A percentile compares a stretch with the other conserved stretches of the same genome.
Evolutionary conservation across 352 stramenopile genomes (phyloP).

Genomic region (Pythium rhizo-oryzae): DNA sequence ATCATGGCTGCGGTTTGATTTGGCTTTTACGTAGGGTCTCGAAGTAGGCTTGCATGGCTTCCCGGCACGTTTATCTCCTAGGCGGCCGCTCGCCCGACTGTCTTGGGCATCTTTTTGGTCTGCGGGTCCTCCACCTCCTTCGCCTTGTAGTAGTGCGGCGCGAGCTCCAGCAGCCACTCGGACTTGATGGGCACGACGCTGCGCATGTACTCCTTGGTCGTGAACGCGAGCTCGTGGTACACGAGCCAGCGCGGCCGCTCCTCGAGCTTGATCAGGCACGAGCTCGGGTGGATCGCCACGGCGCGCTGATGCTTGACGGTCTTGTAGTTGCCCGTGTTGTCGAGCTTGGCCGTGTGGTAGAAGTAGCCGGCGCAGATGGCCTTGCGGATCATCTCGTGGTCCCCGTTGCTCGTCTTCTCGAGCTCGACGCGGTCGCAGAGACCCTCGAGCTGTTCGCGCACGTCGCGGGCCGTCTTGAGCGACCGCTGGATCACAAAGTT

Average conservation of each 20-base stretch:
- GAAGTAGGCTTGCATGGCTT: too few species aligned
- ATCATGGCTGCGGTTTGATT: too few species aligned
- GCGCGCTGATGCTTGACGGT: conserved; percentile 98
- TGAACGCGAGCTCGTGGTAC: conserved; percentile 98
- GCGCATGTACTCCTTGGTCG: conserved; percentile 99
- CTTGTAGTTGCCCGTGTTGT: conserved; percentile 98
- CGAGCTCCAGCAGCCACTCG: conserved; percentile 99
- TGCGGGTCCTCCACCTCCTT: too few species aligned
- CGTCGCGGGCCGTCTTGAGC: conserved; percentile 97
- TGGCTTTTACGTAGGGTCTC: too few species aligned
- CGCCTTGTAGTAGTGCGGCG: too few species aligned
- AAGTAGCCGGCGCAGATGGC: conserved; percentile 99
- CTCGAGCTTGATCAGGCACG: conserved; percentile 99
- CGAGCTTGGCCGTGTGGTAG: conserved; percentile 99
- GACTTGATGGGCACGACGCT: conserved; percentile 99
- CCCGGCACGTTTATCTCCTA: too few species aligned
- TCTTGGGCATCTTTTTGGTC: conserved; percentile 98
- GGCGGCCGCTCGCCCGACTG: too few species aligned
- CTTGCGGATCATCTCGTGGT: too few species aligned
- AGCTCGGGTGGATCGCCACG: conserved; percentile 98
- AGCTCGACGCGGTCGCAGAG: too few species aligned
- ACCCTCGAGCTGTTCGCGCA: conserved; percentile 99
- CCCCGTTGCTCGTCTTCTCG: too few species aligned
- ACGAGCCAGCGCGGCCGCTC: conserved; percentile 99
- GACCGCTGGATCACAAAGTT: conserved; percentile 99